Base-by-base conservation (phyloP, 1,284 basidiomycete genomes). In the Trichosporon sp. region DNA sequence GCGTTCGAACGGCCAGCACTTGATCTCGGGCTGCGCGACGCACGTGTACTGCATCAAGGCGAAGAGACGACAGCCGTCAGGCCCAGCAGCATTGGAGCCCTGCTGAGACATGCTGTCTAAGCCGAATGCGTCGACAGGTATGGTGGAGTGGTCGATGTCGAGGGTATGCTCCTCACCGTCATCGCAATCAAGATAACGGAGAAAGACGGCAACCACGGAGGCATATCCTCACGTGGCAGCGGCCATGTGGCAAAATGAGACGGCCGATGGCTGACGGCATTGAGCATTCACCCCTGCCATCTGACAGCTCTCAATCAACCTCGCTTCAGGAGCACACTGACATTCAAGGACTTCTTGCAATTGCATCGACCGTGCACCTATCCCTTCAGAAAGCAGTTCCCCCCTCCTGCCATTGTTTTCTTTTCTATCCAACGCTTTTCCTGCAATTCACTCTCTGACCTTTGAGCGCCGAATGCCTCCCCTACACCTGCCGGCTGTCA, bases 1-100 rank as follows among this genome's bases (percentile, higher is more conserved):
- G n/a, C 66, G 63, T 49, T 68, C 66, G 16, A 68, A 32, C 2
- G 66, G 66, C 56, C 59, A 68, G 54, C 66, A 68, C 46, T 33
- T 54, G 21, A 68, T 31, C 31, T 34, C 19, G 57, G 60, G 14
- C n/a, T n/a, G 58, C 49, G 36, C 59, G 33, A 27, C 33, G 36
- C 66, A 68, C 34, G 63, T 61, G 34, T 52, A 68, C 59, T 68
- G 66, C 21, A 25, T 59, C n/a, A 68, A 59, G n/a, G 59, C 49
- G 33, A 68, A 68, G 0, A 68, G 59, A 10, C 27, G 25, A 34
- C 66, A 68, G 9, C 25, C 49, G 27, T 27, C 61, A 49, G 21
- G 7, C 8, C 49, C 49, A 16, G 10, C 16, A 54, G 25, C 13
- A 16, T 29, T 54, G 49, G 25, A 29, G 27, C 25, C 49, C 16